These are phyloP conservation scores for Nidula microcarpa DNA, from an alignment of 768 basidiomycete species.

Conservation along the genomic window DNA sequence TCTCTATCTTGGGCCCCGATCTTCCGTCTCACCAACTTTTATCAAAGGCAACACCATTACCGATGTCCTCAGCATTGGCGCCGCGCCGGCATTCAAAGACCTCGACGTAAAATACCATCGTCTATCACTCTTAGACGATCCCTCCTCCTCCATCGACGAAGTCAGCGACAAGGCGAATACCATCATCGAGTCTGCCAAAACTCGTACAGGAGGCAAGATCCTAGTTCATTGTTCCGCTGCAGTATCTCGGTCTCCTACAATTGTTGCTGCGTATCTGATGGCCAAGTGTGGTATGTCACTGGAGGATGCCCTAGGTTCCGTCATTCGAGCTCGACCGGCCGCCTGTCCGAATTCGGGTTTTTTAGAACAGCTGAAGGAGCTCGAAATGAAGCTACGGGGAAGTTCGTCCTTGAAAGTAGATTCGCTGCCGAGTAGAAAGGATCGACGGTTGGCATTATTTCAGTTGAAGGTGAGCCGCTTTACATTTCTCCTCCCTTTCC, in stretches of 20 bases:
- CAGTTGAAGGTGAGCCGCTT: too few relatives aligned
- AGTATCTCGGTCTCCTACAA: conserved; percentile 41
- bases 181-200: conserved; percentile 23
- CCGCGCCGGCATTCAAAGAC: conserved; percentile 21
- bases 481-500: too few relatives aligned
- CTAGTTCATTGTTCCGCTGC: conserved; percentile 43
- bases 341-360: conserved; percentile 41
- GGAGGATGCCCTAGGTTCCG: conserved; percentile 28
- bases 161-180: conserved; percentile 19
- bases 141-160: conserved; percentile 20
- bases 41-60: conserved; percentile 28
- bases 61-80: conserved; percentile 38
- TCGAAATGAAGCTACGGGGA: conserved; percentile 24
- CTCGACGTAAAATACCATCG: conserved; percentile 31
- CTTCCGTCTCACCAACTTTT: conserved; percentile 33
- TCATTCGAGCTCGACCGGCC: conserved; percentile 28
- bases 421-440: too few relatives aligned
- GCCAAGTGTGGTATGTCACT: conserved; percentile 27
- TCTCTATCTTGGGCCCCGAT: conserved; percentile 38
- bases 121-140: conserved; percentile 31
- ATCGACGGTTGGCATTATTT: too few relatives aligned
- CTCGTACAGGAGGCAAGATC: conserved; percentile 24
- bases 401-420: conserved; percentile 9
- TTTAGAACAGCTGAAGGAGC: conserved; percentile 34
- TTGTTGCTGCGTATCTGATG: conserved; percentile 40